These are phyloP conservation scores for Lactuca saligna DNA, from an alignment of 129 eudicot species.

Conservation along the genomic window DNA sequence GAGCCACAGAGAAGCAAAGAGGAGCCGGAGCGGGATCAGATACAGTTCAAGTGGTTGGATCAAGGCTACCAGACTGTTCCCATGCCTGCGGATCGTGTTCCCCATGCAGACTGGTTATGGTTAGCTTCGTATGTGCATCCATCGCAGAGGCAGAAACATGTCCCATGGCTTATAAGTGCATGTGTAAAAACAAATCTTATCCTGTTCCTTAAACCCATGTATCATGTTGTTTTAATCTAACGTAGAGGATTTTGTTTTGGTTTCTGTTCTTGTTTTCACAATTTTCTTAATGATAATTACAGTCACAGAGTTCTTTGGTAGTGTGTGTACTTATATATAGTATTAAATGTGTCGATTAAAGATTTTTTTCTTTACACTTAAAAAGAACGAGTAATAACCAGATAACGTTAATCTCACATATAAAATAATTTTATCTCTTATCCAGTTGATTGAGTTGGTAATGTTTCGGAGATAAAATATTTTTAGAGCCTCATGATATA, in stretches of 20 bases:
- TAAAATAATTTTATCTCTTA: constrained; percentile 8
- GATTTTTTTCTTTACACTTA: constrained; percentile 1
- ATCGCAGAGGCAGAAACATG: constrained; percentile 95
- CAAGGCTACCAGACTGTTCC: constrained; percentile 84
- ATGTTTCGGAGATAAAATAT: no score
- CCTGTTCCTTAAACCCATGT: constrained; percentile 63
- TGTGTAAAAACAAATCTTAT: constrained; percentile 90
- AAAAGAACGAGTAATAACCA: not conserved
- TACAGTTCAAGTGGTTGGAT: constrained; percentile 69
- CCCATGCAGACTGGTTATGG: constrained; percentile 89
- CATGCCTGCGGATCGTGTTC: constrained; percentile 97
- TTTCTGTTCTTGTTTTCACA: constrained; percentile 6
- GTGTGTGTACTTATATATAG: not conserved
- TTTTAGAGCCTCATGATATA: no score
- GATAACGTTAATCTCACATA: constrained; percentile 13
- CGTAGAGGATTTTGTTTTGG: constrained; percentile 33
- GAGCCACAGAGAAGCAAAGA: constrained; percentile 33
- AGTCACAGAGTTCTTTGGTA: constrained; percentile 2
- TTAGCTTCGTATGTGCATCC: constrained; percentile 93
- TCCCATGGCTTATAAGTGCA: constrained; percentile 94
- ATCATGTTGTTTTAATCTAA: constrained; percentile 22
- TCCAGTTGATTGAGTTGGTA: not conserved
- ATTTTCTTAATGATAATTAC: not conserved
- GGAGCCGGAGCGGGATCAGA: constrained; percentile 20
- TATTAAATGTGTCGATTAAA: no score